These are phyloP conservation scores for Aspergillus conjunctus DNA, from an alignment of 495 filamentous ascomycete genomes.

Conservation along the genomic window DNA sequence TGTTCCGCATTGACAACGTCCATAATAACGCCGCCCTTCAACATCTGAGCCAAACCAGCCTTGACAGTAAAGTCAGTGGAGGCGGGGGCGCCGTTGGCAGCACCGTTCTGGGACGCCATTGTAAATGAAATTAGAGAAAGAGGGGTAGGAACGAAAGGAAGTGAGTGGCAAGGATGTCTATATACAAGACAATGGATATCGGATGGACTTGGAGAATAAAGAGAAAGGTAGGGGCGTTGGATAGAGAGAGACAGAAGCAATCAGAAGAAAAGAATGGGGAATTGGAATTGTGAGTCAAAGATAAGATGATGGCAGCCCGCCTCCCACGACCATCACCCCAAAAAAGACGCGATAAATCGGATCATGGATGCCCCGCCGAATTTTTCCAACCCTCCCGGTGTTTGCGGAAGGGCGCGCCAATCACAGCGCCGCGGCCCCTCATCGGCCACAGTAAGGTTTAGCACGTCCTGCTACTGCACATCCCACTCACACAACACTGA, in stretches of 20 bases:
- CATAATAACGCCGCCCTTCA: constrained; percentile 99
- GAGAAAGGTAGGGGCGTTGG: constrained; percentile 9
- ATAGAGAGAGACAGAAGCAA: constrained; percentile 12
- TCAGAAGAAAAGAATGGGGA: constrained; percentile 3
- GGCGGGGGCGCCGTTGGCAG: constrained; percentile 32
- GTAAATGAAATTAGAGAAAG: constrained; percentile 18
- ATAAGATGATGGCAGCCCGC: constrained; percentile 4
- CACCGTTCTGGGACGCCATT: constrained; percentile 40
- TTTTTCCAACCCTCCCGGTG: constrained; percentile 6
- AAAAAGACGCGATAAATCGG: not conserved
- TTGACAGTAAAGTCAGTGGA: constrained; percentile 73
- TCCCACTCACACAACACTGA: not conserved
- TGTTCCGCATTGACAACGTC: constrained; percentile 94
- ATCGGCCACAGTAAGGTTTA: constrained; percentile 12
- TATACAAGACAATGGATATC: constrained; percentile 8
- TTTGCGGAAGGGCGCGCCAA: constrained; percentile 22
- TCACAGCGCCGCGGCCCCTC: constrained; percentile 22
- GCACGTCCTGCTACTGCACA: not conserved
- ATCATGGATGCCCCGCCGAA: constrained; percentile 8
- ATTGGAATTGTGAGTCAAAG: constrained; percentile 27
- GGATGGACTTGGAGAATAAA: constrained; percentile 8
- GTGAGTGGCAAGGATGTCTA: not conserved
- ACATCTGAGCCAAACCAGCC: constrained; percentile 91
- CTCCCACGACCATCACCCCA: not conserved
- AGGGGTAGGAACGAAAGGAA: constrained; percentile 10